Base-by-base conservation (phyloP, 2,329 filamentous ascomycete genomes). In the Cladosporium cucumerinum region DNA sequence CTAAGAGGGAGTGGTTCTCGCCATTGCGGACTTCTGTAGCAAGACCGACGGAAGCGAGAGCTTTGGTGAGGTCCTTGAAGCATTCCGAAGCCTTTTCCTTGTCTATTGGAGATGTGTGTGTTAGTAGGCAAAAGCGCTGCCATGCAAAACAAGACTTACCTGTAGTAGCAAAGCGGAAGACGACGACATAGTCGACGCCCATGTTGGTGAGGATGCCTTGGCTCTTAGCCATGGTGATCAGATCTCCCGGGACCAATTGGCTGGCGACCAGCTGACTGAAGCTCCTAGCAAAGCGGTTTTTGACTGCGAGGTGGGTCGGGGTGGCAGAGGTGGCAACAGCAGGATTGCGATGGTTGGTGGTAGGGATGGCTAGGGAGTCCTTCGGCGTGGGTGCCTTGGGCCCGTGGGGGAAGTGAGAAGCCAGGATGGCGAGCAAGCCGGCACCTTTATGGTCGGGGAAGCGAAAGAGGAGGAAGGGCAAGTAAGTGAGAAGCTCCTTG, bases 151-250 rank as follows among this genome's bases (percentile, higher is more conserved):
- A 16, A 21, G 30, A 28, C 80, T 68, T 81, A 90, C 91, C 86
- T 64, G 87, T 84, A 52, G 86, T 82, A 28, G 87, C 85, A 73
- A 94, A 89, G 65, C 88, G 84, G 79, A 91, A 97, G 73, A 88
- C 86, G 68, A 97, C 85, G 65, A 97, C 92, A 82, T 92, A 97
- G 81, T 97, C 93, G 66, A 97, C 91, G 62, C 91, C 85, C 72
- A 88, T 82, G 72, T 89, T 89, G 59, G 81, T 81, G 68, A 81
- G 48, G 59, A 73, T 61, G 3, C 72, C 73, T 32, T 68, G 70
- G 67, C 72, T 76, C 67, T 73, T 75, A 65, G 72, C 72, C 73
- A 75, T 74, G 57, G 70, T 70, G 66, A 52, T 48, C 39, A 65
- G 21, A 23, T 65, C 63, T 54, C 70, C 70, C 6, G 71, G 72